These are phyloP conservation scores for Fusarium keratoplasticum DNA, from an alignment of 2,329 filamentous ascomycete genomes.

Conservation along the genomic window DNA sequence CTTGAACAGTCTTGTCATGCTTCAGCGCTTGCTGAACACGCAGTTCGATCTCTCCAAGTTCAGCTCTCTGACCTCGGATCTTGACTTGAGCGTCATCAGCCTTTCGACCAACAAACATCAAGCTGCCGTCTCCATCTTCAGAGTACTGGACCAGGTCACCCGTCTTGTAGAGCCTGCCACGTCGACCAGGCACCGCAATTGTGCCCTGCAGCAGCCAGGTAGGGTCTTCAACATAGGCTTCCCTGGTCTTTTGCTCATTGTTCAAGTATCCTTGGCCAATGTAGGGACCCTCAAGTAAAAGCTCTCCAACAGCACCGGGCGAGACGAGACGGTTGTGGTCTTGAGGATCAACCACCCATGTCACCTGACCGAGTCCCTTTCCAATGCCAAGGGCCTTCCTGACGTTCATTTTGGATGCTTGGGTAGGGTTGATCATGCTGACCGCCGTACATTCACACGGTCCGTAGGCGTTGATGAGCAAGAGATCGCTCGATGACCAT, in stretches of 20 bases:
- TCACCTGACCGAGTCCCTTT: background rate
- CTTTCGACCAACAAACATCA: conserved; percentile 62
- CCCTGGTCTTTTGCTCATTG: background rate
- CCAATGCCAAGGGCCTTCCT: background rate
- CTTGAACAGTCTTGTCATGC: background rate
- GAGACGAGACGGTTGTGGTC: background rate
- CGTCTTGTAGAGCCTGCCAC: conserved; percentile 53
- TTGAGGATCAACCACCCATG: conserved; percentile 11
- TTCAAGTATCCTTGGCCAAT: conserved; percentile 13
- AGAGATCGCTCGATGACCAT: background rate
- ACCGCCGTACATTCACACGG: conserved; percentile 4
- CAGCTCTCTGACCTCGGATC: conserved; percentile 68
- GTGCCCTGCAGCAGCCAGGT: background rate
- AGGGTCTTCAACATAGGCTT: background rate
- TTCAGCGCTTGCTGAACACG: conserved; percentile 3
- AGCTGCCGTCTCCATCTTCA: conserved; percentile 26
- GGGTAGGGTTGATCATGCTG: background rate
- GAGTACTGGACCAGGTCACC: conserved; percentile 60
- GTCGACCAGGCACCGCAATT: background rate
- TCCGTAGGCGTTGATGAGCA: conserved; percentile 12
- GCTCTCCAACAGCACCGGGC: conserved; percentile 1
- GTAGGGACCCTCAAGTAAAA: conserved; percentile 8
- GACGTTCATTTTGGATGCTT: background rate
- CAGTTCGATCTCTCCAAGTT: conserved; percentile 51
- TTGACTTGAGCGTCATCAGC: conserved; percentile 65